phyloP scores from a whole-genome alignment of 2,329 filamentous ascomycete species.

The Aspergillus proliferans region DNA sequence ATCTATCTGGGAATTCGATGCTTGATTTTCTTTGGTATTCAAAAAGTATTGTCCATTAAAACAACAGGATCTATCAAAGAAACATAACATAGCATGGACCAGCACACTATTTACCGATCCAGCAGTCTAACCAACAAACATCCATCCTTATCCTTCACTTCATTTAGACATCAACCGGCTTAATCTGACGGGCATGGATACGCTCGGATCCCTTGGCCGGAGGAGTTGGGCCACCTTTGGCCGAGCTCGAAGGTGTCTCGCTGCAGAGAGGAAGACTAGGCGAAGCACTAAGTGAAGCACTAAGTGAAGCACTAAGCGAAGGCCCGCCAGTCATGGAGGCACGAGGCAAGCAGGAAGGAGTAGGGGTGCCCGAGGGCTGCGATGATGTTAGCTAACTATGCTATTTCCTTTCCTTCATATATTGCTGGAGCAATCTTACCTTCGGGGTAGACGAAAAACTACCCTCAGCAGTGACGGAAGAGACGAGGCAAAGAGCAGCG shows the following conservation, averaged over 20 bases:
- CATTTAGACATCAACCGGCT: background rate
- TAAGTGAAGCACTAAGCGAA: background rate
- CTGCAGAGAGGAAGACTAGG: background rate
- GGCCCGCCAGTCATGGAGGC: background rate
- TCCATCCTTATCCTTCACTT: background rate
- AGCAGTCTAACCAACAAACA: background rate
- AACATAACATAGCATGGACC: too few species aligned
- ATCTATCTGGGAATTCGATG: too few species aligned
- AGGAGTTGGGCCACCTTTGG: background rate
- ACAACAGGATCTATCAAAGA: too few species aligned
- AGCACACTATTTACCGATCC: background rate
- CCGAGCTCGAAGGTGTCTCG: background rate
- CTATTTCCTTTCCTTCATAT: background rate
- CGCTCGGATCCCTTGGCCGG: background rate
- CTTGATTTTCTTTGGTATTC: too few species aligned
- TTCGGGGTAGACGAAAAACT: background rate
- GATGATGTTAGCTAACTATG: background rate
- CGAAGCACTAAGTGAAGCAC: background rate
- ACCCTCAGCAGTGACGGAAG: slow-evolving; percentile 13
- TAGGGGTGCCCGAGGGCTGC: slow-evolving; percentile 1
- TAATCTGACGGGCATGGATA: background rate
- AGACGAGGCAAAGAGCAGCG: slow-evolving; percentile 18
- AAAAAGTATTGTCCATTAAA: too few species aligned
- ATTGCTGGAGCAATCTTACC: too few species aligned
- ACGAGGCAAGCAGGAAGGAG: slow-evolving; percentile 1